Evolutionary conservation across 2,329 filamentous ascomycete genomes (phyloP), one percentile per base, ranked within the genome.

Genomic region (Calonectria multiphialidica): DNA sequence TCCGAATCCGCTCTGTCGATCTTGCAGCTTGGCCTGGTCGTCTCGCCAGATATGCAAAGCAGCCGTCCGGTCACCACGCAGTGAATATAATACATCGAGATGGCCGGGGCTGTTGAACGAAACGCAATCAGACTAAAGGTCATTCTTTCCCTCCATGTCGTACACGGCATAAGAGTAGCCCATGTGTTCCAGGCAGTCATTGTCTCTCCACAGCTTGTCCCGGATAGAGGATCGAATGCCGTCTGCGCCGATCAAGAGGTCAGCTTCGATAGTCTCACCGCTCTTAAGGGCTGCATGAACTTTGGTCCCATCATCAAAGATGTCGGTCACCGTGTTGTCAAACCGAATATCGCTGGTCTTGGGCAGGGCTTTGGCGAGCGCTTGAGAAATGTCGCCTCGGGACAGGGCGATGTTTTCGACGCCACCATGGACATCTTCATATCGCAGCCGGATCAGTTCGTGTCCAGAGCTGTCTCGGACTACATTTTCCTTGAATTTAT

Each of bases 81-180:
- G 4, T 12, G 21, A 23, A 47, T 23, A 13, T 13, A 47, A 9
- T 23, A 23, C 9, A 47, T 47, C 44, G 13, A 23, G 18, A 6
- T 21, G 67, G 37, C 67, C 67, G 5, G 59, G 67, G 45, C 67
- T 57, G 59, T 64, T 70, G 59, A 42, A 70, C 1, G 67, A 70
- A 16, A 70, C 37, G 25, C 67, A 70, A n/a, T 50, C 49, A 28
- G 44, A 37, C 30, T 57, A 5, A 28, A 70, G 59, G 5, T 57
- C 37, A 2, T 28, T 30, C n/a, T 53, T 59, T 28, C 30, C 13
- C 9, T 55, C 49, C 3, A 64, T 13, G 40, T 70, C 59, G 18
- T 70, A 70, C 9, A 40, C 59, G 9, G 67, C 59, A 25, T 64
- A 70, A 1, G 45, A 70, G 49, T 70, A 70, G 35, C 59, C 59